These are phyloP conservation scores for Cladophialophora carrionii DNA, from an alignment of 2,329 filamentous ascomycete genomes.

Conservation along the genomic window DNA sequence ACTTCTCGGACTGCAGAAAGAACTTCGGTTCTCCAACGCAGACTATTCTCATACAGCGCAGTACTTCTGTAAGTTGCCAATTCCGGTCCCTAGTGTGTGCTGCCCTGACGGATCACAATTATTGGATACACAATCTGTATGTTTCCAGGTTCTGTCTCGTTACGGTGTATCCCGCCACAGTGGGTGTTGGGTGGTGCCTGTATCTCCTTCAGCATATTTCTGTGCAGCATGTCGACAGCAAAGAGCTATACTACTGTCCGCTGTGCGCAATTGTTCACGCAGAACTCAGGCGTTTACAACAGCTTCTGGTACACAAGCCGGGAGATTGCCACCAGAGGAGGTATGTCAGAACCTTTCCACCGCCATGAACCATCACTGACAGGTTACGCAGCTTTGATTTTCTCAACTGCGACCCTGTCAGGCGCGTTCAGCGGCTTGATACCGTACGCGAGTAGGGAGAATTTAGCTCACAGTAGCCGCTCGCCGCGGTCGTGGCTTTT, in stretches of 20 bases:
- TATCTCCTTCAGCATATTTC: conserved; percentile 2
- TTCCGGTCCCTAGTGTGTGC: too few relatives aligned
- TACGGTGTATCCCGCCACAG: not conserved
- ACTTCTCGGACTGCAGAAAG: conserved; percentile 9
- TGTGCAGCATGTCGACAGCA: conserved; percentile 5
- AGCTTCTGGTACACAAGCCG: conserved; percentile 12
- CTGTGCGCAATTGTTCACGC: conserved; percentile 1
- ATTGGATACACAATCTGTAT: conserved; percentile 11
- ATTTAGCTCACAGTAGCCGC: not conserved
- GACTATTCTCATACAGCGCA: conserved; percentile 4
- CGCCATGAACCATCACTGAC: not conserved
- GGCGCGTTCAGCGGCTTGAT: conserved; percentile 11
- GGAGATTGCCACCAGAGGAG: conserved; percentile 5
- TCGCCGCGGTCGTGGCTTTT: conserved; percentile 14
- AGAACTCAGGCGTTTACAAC: not conserved
- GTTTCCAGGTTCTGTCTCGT: conserved; percentile 5
- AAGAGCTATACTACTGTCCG: conserved; percentile 10
- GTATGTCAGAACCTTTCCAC: not conserved
- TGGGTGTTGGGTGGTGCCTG: conserved; percentile 5
- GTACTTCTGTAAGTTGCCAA: conserved; percentile 1
- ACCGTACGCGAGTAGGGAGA: not conserved
- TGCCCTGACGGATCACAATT: not conserved
- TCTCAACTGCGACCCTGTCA: conserved; percentile 6
- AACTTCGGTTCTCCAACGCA: conserved; percentile 3
- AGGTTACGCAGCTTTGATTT: not conserved